These are phyloP conservation scores for Suillus decipiens DNA, from an alignment of 768 basidiomycete genomes.

Conservation along the genomic window DNA sequence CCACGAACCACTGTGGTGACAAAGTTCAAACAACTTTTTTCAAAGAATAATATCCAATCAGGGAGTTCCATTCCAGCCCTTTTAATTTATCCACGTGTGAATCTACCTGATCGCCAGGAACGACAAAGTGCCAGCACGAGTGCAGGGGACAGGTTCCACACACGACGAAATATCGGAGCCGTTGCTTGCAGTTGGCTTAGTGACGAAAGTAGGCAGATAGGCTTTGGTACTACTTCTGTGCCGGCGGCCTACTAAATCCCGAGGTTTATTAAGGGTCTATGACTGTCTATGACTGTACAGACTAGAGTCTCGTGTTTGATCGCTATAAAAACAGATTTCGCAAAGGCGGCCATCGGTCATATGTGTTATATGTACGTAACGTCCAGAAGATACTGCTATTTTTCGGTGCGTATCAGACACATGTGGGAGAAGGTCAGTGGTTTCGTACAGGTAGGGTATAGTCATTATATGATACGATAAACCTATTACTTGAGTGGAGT, in stretches of 20 bases:
- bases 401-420: neutral
- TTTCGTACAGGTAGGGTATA: neutral
- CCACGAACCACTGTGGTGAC: neutral
- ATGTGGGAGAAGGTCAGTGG: neutral
- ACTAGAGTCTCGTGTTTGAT: neutral
- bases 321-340: neutral
- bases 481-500: neutral
- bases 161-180: neutral
- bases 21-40: neutral
- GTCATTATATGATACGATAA: neutral
- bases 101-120: constrained; percentile 5
- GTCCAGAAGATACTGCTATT: neutral
- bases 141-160: neutral
- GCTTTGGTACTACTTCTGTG: neutral
- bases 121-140: constrained; percentile 4
- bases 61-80: neutral
- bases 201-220: neutral
- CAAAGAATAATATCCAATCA: neutral
- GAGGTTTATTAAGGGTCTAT: neutral
- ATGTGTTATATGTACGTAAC: neutral
- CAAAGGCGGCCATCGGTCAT: neutral
- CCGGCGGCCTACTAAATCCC: neutral
- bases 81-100: neutral
- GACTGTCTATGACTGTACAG: neutral
- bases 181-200: neutral